Percentiles rank a stretch among this genome's conserved stretches.
Evolutionary conservation across 805 yeast species (phyloP).

Genomic region (Candida wancherniae): DNA sequence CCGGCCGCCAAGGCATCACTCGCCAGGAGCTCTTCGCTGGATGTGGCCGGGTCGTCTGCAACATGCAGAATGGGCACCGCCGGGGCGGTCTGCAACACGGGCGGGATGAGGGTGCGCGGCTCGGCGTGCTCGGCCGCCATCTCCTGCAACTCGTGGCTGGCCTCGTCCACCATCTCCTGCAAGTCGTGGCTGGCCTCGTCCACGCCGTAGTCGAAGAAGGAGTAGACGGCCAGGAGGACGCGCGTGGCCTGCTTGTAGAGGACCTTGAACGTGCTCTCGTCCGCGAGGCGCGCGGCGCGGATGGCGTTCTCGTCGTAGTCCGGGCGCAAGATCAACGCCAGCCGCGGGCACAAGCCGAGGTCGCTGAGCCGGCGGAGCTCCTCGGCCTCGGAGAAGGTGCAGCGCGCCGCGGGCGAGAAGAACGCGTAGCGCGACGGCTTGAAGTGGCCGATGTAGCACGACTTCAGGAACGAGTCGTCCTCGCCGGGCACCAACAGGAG

Average conservation of each 20-base stretch:
- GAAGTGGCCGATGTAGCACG: conserved; percentile 35
- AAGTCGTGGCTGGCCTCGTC: conserved; percentile 19
- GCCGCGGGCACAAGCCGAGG: conserved; percentile 63
- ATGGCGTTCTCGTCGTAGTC: conserved; percentile 26
- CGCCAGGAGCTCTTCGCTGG: too few species aligned
- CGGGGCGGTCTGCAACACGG: too few species aligned
- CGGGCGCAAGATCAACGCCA: conserved; percentile 72
- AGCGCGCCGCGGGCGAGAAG: conserved; percentile 44
- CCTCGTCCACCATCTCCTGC: conserved; percentile 8
- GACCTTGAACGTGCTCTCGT: conserved; percentile 1
- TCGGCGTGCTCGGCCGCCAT: too few species aligned
- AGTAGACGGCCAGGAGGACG: conserved; percentile 27
- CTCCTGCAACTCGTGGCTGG: conserved; percentile 1
- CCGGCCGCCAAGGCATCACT: too few species aligned
- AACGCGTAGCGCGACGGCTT: conserved; percentile 45
- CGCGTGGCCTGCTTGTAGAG: conserved; percentile 2
- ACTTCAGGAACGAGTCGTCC: conserved; percentile 6
- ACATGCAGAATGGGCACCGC: too few species aligned
- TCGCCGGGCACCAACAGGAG: conserved; percentile 13
- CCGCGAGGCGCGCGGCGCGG: conserved; percentile 11
- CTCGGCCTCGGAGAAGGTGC: conserved; percentile 50
- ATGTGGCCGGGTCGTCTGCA: too few species aligned
- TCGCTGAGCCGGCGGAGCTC: conserved; percentile 42
- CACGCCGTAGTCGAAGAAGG: conserved; percentile 40
- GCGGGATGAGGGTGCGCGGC: too few species aligned